These are phyloP conservation scores for Monosporozyma aerobia DNA, from an alignment of 805 yeast species.

Conservation along the genomic window DNA sequence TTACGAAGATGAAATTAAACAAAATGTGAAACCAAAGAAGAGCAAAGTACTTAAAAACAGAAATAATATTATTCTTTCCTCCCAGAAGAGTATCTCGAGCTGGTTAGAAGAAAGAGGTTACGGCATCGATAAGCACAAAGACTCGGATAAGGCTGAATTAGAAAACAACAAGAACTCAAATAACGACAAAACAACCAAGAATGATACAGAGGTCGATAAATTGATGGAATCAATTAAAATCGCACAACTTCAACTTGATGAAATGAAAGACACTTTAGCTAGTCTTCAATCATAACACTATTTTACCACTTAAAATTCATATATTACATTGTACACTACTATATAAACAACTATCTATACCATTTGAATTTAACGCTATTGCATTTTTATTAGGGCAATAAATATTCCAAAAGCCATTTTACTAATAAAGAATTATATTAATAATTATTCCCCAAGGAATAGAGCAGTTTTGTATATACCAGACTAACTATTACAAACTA, in stretches of 20 bases:
- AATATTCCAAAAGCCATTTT: neutral
- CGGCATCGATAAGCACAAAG: neutral
- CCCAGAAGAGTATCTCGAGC: conserved; percentile 61
- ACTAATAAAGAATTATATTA: too few species aligned
- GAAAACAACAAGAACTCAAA: neutral
- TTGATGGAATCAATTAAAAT: conserved; percentile 23
- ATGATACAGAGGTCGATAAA: conserved; percentile 4
- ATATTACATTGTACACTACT: neutral
- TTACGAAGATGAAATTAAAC: conserved; percentile 24
- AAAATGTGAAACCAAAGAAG: conserved; percentile 3
- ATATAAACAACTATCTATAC: neutral
- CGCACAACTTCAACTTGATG: conserved; percentile 23
- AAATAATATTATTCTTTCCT: conserved; percentile 30
- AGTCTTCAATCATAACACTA: conserved; percentile 1
- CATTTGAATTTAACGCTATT: neutral
- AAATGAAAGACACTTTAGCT: conserved; percentile 17
- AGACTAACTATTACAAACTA: neutral
- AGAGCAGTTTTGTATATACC: neutral
- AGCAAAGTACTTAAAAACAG: conserved; percentile 7
- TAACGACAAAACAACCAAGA: neutral
- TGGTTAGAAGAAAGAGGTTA: conserved; percentile 44
- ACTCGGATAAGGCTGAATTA: neutral
- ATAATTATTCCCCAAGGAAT: too few species aligned
- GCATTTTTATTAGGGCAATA: neutral
- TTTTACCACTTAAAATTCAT: conserved; percentile 2